Evolutionary conservation across 176 grass and related monocot species (phyloP).

Genomic region (Triticum urartu): DNA sequence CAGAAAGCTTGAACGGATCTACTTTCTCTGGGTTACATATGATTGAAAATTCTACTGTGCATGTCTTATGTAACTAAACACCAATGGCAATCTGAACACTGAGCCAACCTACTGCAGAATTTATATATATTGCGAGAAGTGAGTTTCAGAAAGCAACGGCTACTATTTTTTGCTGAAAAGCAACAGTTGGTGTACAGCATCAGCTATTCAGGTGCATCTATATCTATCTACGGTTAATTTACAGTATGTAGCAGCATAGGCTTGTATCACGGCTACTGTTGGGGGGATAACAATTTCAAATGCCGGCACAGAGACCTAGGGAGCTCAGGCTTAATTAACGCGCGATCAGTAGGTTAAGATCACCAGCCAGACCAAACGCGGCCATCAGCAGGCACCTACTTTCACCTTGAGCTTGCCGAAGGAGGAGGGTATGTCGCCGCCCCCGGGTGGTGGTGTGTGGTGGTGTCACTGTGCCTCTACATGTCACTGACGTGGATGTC

Average conservation of each 20-base stretch:
- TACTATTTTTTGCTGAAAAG: no score
- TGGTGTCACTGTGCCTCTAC: constrained; percentile 19
- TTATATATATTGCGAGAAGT: no score
- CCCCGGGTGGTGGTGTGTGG: neutral
- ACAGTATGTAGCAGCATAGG: neutral
- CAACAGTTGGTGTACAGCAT: neutral
- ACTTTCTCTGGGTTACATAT: neutral
- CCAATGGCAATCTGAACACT: constrained; percentile 23
- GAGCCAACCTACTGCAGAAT: constrained; percentile 27
- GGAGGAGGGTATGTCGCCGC: neutral
- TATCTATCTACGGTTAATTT: neutral
- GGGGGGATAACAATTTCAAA: constrained; percentile 32
- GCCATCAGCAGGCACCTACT: constrained; percentile 38
- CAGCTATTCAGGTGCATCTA: constrained; percentile 9
- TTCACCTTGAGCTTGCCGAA: neutral
- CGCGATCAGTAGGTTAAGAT: constrained; percentile 18
- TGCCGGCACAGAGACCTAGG: neutral
- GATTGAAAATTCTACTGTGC: neutral
- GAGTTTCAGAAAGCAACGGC: no score
- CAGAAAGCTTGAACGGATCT: neutral
- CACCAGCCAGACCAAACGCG: constrained; percentile 26
- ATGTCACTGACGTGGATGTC: constrained; percentile 38
- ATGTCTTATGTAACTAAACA: neutral
- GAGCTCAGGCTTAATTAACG: neutral
- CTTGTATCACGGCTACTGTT: constrained; percentile 25